Conservation (phyloP, 805 yeast genomes). For the Pichia heedii region DNA sequence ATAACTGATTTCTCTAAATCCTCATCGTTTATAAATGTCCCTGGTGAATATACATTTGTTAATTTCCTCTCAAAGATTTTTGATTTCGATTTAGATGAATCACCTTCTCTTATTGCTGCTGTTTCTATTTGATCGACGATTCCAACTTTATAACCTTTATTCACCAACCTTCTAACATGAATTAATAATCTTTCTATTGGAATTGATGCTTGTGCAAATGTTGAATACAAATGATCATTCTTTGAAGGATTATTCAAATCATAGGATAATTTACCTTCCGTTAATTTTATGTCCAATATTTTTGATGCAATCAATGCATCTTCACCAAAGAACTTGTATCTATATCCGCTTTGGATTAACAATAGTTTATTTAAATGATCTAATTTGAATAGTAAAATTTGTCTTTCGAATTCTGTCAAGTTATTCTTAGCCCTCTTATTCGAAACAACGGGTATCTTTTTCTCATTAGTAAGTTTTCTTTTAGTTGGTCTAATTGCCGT, state of each 20-base stretch:
- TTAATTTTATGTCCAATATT: slow-evolving; percentile 58
- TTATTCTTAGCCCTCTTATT: slow-evolving; percentile 11
- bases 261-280: slow-evolving; percentile 56
- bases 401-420: slow-evolving; percentile 75
- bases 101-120: slow-evolving; percentile 59
- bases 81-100: slow-evolving; percentile 37
- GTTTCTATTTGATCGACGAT: slow-evolving; percentile 81
- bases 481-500: too few relatives aligned
- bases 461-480: too few relatives aligned
- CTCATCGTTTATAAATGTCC: slow-evolving; percentile 66
- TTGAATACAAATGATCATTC: slow-evolving; percentile 40
- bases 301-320: slow-evolving; percentile 70
- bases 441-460: too few relatives aligned
- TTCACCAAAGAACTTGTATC: slow-evolving; percentile 75
- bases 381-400: slow-evolving; percentile 57
- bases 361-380: slow-evolving; percentile 58
- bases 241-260: slow-evolving; percentile 33
- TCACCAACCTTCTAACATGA: slow-evolving; percentile 65
- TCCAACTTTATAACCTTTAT: slow-evolving; percentile 72
- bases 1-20: slow-evolving; percentile 13
- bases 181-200: slow-evolving; percentile 70
- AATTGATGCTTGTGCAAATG: slow-evolving; percentile 76
- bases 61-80: slow-evolving; percentile 60
- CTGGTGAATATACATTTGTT: slow-evolving; percentile 67
- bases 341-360: slow-evolving; percentile 86